Percentiles rank a stretch among this genome's conserved stretches.
phyloP scores from a whole-genome alignment of 2,329 filamentous ascomycete genomes.

The Claviceps spartinae region DNA sequence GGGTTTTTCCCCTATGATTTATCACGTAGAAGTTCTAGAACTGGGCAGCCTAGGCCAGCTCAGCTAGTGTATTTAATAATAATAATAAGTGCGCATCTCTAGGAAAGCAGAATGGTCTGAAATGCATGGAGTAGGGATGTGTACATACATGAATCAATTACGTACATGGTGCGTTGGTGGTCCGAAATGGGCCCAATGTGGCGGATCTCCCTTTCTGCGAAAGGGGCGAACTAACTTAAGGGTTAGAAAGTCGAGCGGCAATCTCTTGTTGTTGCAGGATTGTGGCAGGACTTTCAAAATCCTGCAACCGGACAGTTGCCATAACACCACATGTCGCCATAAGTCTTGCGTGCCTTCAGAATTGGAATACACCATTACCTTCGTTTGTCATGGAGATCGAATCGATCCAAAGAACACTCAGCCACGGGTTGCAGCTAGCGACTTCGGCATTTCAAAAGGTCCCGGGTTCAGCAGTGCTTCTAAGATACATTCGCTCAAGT shows the following conservation, averaged over 20 bases:
- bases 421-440: conserved; percentile 38
- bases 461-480: conserved; percentile 83
- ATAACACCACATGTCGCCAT: neutral
- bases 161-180: too few relatives aligned
- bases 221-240: neutral
- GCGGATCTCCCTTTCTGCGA: too few relatives aligned
- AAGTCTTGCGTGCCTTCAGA: neutral
- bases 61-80: too few relatives aligned
- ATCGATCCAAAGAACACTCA: conserved; percentile 38
- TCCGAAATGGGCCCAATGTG: neutral
- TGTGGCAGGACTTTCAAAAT: neutral
- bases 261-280: neutral
- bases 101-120: too few relatives aligned
- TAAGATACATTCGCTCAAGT: conserved; percentile 91
- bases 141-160: too few relatives aligned
- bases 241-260: neutral
- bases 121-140: too few relatives aligned
- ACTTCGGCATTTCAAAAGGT: conserved; percentile 69
- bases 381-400: conserved; percentile 46
- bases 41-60: too few relatives aligned
- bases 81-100: too few relatives aligned
- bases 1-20: too few relatives aligned
- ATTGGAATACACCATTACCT: neutral
- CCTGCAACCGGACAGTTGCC: neutral
- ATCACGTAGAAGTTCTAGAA: too few relatives aligned